phyloP scores from a whole-genome alignment of 169 alveolate species.

The Cryptosporidium meleagridis region DNA sequence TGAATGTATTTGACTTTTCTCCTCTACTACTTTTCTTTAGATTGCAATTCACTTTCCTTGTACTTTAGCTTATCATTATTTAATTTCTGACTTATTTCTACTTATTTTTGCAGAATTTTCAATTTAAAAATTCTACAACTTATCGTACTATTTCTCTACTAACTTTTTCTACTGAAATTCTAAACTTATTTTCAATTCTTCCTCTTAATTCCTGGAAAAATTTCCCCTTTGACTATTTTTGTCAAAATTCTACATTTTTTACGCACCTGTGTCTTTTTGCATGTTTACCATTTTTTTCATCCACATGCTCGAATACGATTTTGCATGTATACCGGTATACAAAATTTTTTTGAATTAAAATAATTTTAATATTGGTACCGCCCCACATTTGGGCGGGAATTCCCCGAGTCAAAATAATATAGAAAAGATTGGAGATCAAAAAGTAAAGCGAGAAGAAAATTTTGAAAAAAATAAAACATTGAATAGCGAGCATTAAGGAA shows the following conservation, averaged over 20 bases:
- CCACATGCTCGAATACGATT: slow-evolving; percentile 18
- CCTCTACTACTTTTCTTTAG: neutral
- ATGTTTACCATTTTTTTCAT: slow-evolving; percentile 4
- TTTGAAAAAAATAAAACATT: neutral
- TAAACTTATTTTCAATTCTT: neutral
- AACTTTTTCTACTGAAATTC: neutral
- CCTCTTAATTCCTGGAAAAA: neutral
- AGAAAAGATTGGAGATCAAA: neutral
- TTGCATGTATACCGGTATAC: slow-evolving; percentile 23
- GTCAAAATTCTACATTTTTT: slow-evolving; percentile 8
- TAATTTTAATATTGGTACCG: neutral
- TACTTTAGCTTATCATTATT: slow-evolving; percentile 4
- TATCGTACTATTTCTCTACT: neutral
- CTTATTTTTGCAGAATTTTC: neutral
- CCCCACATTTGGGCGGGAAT: slow-evolving; percentile 36
- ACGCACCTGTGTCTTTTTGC: slow-evolving; percentile 11
- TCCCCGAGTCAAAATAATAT: neutral
- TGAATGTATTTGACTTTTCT: neutral
- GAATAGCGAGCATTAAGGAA: neutral
- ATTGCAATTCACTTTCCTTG: neutral
- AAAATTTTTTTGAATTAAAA: neutral
- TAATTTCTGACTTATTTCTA: neutral
- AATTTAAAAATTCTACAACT: neutral
- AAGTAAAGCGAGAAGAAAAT: neutral
- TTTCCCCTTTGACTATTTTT: neutral